Evolutionary conservation across 768 basidiomycete genomes (phyloP).

Genomic region (Kwoniella mangroviensis): DNA sequence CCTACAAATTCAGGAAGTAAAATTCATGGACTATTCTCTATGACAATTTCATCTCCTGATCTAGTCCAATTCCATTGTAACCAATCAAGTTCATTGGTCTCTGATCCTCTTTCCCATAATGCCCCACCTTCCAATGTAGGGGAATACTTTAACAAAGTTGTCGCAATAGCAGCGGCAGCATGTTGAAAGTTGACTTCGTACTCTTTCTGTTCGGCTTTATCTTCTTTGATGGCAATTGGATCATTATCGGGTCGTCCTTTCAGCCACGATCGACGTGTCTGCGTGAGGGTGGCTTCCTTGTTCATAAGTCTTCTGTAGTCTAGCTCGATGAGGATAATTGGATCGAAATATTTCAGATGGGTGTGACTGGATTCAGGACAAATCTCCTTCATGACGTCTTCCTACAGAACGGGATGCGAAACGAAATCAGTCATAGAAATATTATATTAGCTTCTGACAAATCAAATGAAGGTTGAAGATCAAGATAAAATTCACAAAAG

Average conservation of each 20-base stretch:
- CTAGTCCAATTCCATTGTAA: background rate
- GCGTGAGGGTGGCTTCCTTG: background rate
- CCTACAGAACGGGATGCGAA: no score
- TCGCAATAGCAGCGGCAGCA: background rate
- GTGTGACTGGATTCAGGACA: no score
- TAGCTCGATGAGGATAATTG: background rate
- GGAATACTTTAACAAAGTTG: background rate
- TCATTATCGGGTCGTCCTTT: background rate
- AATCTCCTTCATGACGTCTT: no score
- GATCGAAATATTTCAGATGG: background rate
- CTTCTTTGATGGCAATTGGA: no score
- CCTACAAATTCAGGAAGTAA: background rate
- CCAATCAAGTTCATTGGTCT: background rate
- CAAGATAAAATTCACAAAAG: background rate
- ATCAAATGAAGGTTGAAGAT: no score
- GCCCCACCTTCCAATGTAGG: background rate
- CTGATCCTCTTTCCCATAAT: background rate
- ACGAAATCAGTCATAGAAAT: no score
- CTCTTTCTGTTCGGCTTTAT: no score
- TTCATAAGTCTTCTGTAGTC: background rate
- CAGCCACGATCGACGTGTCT: background rate
- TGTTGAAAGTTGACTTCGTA: no score
- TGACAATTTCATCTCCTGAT: background rate
- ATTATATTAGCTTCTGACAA: no score
- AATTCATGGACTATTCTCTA: background rate